Evolutionary conservation across 2,329 filamentous ascomycete genomes (phyloP), one percentile per base, ranked within the genome.

Genomic region (Thielaviopsis cerberus): DNA sequence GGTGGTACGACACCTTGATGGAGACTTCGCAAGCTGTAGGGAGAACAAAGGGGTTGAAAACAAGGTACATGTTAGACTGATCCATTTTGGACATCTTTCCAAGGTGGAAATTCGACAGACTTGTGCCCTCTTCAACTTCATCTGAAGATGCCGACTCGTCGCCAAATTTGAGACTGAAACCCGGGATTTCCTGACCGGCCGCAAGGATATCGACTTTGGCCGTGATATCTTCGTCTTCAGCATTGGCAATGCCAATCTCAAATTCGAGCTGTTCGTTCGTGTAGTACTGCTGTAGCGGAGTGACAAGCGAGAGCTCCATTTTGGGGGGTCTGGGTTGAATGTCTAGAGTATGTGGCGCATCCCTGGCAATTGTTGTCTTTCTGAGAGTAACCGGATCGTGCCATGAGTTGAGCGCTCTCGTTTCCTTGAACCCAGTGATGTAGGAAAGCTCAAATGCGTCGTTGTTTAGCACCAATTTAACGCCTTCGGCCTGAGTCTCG

Each of bases 281-380:
- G 67, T 95, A 97, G 68, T 91, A 94, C 57, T 89, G 83, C 13
- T 80, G 76, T 59, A 77, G 73, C 7, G 83, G 69, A 48, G 80
- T 76, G 1, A 79, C 73, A 10, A 88, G 71, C 25, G 73, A 77
- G 52, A 98, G 80, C 64, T 88, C 82, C 73, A 98, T 81, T 69
- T 96, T 97, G 0, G 92, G 92, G 26, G 91, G 92, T 63, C 94
- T 86, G 1, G 92, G 91, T 57, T 89, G 76, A 24, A 98, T 82
- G 58, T 80, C 83, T 58, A 94, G 78, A 1, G 73, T 72, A 34
- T 78, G 73, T 8, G 78, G 71, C 53, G 77, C 73, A 11, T 69
- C 63, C 8, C 80, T 74, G 26, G 74, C 69, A 22, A 79, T 67
- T 26, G 70, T 73, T 60, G 74, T 75, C 13, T 54, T 48, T 56